Evolutionary conservation across 2,329 filamentous ascomycete genomes (phyloP).

Genomic region (Byssoonygena ceratinophila): DNA sequence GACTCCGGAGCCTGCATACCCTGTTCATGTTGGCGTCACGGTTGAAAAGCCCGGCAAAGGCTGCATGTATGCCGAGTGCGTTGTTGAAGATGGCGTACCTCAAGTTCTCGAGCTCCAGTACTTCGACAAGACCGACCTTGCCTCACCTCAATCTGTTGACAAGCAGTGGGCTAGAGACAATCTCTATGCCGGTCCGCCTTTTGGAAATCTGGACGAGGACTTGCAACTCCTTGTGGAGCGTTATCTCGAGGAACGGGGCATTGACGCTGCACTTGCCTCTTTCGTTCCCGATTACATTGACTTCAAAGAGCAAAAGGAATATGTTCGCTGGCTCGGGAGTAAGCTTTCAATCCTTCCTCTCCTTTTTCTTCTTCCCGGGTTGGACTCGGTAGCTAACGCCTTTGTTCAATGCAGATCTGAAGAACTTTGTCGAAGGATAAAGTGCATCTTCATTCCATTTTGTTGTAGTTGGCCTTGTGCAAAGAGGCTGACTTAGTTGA

Average conservation of each 20-base stretch:
- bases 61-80: conserved; percentile 74
- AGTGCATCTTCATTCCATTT: not conserved
- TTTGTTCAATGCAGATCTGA: conserved; percentile 50
- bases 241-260: conserved; percentile 87
- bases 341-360: conserved; percentile 23
- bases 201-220: conserved; percentile 90
- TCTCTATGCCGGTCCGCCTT: conserved; percentile 82
- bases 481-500: not conserved
- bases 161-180: conserved; percentile 64
- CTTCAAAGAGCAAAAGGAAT: conserved; percentile 97
- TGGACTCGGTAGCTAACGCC: conserved; percentile 15
- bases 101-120: conserved; percentile 85
- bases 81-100: conserved; percentile 75
- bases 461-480: not conserved
- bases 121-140: conserved; percentile 67
- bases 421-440: conserved; percentile 68
- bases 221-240: conserved; percentile 84
- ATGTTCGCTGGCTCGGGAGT: conserved; percentile 75
- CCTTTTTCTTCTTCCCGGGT: not conserved
- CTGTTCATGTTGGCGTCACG: conserved; percentile 72
- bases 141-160: conserved; percentile 65
- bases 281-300: conserved; percentile 96
- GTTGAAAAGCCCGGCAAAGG: conserved; percentile 81
- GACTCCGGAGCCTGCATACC: conserved; percentile 51
- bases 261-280: conserved; percentile 73